Conservation (phyloP, 352 stramenopile genomes). For the Pythium coloratum region DNA sequence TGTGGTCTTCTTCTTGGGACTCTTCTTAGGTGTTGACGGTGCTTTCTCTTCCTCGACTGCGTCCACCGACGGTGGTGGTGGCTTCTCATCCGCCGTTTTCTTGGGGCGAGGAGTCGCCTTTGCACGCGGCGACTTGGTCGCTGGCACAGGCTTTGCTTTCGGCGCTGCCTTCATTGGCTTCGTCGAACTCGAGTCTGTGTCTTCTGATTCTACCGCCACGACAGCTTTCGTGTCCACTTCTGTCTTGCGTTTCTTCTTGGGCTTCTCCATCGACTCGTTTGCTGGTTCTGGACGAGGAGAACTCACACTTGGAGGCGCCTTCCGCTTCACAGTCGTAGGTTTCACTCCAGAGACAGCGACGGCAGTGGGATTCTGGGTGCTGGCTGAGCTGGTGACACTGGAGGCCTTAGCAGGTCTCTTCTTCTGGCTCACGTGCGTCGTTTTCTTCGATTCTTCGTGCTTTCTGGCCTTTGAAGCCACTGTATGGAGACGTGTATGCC, state of each 20-base stretch:
- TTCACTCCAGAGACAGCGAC: background rate
- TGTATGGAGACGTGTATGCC: background rate
- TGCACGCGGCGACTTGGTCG: background rate
- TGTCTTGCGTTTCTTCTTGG: conserved; percentile 21
- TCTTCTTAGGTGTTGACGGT: conserved; percentile 18
- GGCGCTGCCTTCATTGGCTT: background rate
- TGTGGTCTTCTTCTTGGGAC: conserved; percentile 5
- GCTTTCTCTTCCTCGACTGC: background rate
- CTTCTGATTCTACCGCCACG: background rate
- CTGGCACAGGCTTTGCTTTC: conserved; percentile 9
- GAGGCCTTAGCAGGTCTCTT: background rate
- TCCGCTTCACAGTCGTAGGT: conserved; percentile 13
- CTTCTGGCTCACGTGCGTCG: background rate
- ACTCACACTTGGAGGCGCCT: background rate
- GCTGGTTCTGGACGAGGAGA: background rate
- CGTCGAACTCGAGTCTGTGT: background rate
- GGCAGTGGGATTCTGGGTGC: background rate
- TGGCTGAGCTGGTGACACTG: background rate
- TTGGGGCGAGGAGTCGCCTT: conserved; percentile 7
- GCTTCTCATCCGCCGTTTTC: background rate
- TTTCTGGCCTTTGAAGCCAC: conserved; percentile 1
- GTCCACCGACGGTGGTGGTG: background rate
- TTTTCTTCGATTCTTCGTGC: conserved; percentile 8
- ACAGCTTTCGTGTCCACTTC: background rate
- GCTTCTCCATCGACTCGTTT: conserved; percentile 15